Evolutionary conservation across 371 early-diverging fungal species (phyloP).

Genomic region (Mortierella sp.): DNA sequence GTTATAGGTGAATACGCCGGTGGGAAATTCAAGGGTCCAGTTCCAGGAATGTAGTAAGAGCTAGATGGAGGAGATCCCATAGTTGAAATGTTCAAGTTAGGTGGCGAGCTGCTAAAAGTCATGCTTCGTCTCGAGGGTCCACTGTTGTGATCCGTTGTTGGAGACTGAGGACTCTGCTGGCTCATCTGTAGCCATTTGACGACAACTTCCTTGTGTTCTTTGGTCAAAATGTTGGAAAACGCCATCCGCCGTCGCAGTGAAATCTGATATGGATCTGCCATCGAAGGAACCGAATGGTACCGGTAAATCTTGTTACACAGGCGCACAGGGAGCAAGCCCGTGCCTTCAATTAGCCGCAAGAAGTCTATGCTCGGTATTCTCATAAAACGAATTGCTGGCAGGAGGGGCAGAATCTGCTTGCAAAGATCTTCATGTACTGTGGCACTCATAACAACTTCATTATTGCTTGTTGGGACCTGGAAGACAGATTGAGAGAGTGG

Average conservation of each 20-base stretch:
- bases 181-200: conserved; percentile 37
- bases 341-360: conserved; percentile 48
- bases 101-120: conserved; percentile 4
- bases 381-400: conserved; percentile 44
- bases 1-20: not conserved
- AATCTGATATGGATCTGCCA: conserved; percentile 43
- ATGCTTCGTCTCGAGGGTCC: conserved; percentile 11
- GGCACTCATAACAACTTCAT: conserved; percentile 20
- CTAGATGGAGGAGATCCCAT: not conserved
- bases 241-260: conserved; percentile 50
- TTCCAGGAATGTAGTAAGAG: not conserved
- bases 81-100: not conserved
- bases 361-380: conserved; percentile 47
- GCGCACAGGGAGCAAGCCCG: conserved; percentile 41
- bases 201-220: conserved; percentile 37
- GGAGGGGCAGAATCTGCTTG: conserved; percentile 26
- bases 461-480: conserved; percentile 25
- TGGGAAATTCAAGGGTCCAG: not conserved
- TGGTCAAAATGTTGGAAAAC: conserved; percentile 44
- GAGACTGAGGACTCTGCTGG: not conserved
- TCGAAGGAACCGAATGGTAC: conserved; percentile 52
- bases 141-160: not conserved
- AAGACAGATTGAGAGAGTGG: conserved; percentile 36
- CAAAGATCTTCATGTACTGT: conserved; percentile 35
- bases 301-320: conserved; percentile 52